phyloP scores from a whole-genome alignment of 345 rosid genomes.

The Salix viminalis region DNA sequence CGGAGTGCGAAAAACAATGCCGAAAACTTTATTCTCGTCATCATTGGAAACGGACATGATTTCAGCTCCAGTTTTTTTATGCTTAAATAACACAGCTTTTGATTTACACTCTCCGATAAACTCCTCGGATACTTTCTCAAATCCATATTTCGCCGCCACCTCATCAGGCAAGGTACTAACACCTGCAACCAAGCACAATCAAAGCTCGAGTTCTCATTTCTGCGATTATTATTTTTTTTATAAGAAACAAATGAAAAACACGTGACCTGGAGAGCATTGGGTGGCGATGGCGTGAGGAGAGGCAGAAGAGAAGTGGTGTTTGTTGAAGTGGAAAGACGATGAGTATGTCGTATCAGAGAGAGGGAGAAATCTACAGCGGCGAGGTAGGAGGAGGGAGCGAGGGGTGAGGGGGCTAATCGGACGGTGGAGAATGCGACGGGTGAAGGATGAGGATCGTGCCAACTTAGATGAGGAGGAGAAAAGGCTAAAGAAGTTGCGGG shows the following conservation, averaged over 20 bases:
- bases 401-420: constrained; percentile 27
- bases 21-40: constrained; percentile 27
- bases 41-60: constrained; percentile 83
- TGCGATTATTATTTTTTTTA: too few relatives aligned
- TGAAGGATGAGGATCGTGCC: constrained; percentile 18
- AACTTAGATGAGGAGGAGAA: constrained; percentile 14
- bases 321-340: constrained; percentile 25
- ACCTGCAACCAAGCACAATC: constrained; percentile 32
- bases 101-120: constrained; percentile 92
- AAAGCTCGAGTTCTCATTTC: not conserved
- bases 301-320: constrained; percentile 48
- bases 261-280: constrained; percentile 53
- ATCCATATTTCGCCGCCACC: constrained; percentile 72
- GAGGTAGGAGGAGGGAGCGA: constrained; percentile 42
- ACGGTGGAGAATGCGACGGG: constrained; percentile 32
- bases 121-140: constrained; percentile 77
- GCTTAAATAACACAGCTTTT: constrained; percentile 69
- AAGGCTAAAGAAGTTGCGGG: constrained; percentile 35
- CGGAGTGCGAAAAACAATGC: constrained; percentile 57
- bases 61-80: constrained; percentile 89
- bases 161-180: constrained; percentile 45
- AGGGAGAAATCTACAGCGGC: constrained; percentile 25
- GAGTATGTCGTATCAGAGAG: constrained; percentile 18
- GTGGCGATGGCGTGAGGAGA: constrained; percentile 64
- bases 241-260: too few relatives aligned